Base-by-base conservation (phyloP, 306 rosid genomes). In the Lotus japonicus region DNA sequence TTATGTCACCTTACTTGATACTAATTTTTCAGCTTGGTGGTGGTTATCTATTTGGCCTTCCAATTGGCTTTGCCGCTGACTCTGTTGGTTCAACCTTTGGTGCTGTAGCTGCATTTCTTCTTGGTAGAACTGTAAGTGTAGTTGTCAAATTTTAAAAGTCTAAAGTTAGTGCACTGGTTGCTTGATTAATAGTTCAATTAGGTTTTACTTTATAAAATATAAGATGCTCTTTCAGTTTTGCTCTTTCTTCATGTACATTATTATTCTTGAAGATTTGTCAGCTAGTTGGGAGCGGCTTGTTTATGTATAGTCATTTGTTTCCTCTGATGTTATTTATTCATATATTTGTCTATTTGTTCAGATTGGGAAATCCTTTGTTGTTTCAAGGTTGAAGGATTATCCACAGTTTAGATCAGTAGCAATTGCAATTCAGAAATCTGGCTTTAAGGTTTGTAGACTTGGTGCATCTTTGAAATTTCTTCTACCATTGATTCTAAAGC, bases 1-100 rank as follows among this genome's bases (percentile, higher is more conserved):
- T 38, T 21, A 3, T 48, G 64, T 17, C 17, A 23, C 49, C 58
- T 60, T 60, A 43, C 45, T 43, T 55, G 44, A 18, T 72, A 19
- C 28, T 59, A n/a, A 13, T 38, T 79, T 58, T 77, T 81, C 92
- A 89, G 96, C 87, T 92, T 11, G 98, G 98, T 9, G 96, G 98
- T 28, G 96, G 98, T 61, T 89, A 92, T 86, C 89, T 92, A 69
- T 92, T 89, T 33, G 98, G 98, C 41, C 84, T 92, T 55, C 91
- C 92, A 0, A 58, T 88, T 41, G 98, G 92, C 59, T 78, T 92
- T 77, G 55, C 84, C 62, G 95, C 92, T 11, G 98, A 92, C 83
- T 92, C 98, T 31, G 55, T 92, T 68, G 95, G 96, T 70, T 89
- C 98, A 42, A 80, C 89, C n/a, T 11, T 81, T 38, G 98, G 98